These are phyloP conservation scores for Mikania micrantha DNA, from an alignment of 129 eudicot species.

Conservation along the genomic window DNA sequence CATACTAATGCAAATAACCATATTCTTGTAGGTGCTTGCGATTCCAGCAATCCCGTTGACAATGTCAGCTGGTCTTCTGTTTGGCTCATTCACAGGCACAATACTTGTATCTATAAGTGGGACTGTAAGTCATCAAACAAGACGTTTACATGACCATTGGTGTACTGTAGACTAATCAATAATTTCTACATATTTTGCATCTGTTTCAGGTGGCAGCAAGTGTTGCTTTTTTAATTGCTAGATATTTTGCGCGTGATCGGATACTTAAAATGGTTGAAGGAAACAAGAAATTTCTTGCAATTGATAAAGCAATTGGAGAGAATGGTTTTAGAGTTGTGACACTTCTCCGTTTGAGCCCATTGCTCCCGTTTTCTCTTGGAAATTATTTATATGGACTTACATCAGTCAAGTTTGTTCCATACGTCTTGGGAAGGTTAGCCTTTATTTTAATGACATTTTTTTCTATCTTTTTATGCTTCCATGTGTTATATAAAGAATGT, in stretches of 20 bases:
- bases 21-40: slow-evolving; percentile 67
- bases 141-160: background rate
- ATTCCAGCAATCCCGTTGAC: slow-evolving; percentile 97
- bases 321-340: slow-evolving; percentile 96
- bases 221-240: slow-evolving; percentile 89
- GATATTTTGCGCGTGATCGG: slow-evolving; percentile 99
- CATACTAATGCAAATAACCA: background rate
- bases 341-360: slow-evolving; percentile 96
- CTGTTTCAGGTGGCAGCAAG: slow-evolving; percentile 86
- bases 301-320: slow-evolving; percentile 99
- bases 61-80: slow-evolving; percentile 95
- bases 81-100: slow-evolving; percentile 87
- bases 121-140: slow-evolving; percentile 57
- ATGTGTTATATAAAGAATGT: background rate
- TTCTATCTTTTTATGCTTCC: background rate
- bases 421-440: slow-evolving; percentile 91
- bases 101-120: slow-evolving; percentile 93
- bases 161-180: slow-evolving; percentile 2
- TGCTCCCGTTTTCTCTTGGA: slow-evolving; percentile 97
- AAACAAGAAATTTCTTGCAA: slow-evolving; percentile 96
- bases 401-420: slow-evolving; percentile 87
- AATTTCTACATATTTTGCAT: background rate
- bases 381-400: slow-evolving; percentile 96
- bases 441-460: background rate
- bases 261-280: slow-evolving; percentile 94